These are phyloP conservation scores for Calycina marina DNA, from an alignment of 2,329 filamentous ascomycete species.

Conservation along the genomic window DNA sequence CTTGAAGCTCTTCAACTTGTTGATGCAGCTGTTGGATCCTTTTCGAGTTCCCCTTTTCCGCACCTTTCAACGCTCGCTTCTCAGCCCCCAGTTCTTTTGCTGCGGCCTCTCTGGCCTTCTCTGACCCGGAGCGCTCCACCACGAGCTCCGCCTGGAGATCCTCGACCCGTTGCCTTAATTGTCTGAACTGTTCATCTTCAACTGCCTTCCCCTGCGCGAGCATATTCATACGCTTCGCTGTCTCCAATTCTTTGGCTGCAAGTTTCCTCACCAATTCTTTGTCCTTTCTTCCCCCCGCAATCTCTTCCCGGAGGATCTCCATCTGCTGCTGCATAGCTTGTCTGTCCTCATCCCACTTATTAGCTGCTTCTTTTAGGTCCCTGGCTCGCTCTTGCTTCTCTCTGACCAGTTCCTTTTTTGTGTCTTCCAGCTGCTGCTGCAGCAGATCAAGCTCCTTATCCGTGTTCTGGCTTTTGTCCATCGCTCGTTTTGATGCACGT, in stretches of 20 bases:
- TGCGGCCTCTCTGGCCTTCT: constrained; percentile 13
- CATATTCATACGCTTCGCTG: neutral
- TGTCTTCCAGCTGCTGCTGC: constrained; percentile 25
- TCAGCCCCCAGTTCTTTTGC: constrained; percentile 22
- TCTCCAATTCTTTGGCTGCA: constrained; percentile 1
- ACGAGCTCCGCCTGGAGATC: constrained; percentile 22
- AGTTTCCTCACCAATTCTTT: constrained; percentile 31
- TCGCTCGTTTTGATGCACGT: constrained; percentile 45
- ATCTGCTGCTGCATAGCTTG: constrained; percentile 13
- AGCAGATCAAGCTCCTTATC: constrained; percentile 27
- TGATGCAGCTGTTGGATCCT: constrained; percentile 30
- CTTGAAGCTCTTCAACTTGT: constrained; percentile 19
- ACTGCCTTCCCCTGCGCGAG: constrained; percentile 29
- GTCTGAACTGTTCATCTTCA: constrained; percentile 24
- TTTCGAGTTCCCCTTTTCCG: constrained; percentile 28
- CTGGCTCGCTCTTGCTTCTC: constrained; percentile 20
- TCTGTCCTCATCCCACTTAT: constrained; percentile 14
- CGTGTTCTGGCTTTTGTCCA: constrained; percentile 27
- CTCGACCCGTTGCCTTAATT: constrained; percentile 19
- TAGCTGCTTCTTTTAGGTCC: constrained; percentile 13
- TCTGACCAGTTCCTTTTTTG: constrained; percentile 23
- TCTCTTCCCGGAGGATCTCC: constrained; percentile 18
- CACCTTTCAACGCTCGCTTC: constrained; percentile 24
- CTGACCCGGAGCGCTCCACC: constrained; percentile 5
- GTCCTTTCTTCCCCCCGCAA: constrained; percentile 25